phyloP scores from a whole-genome alignment of 2,329 filamentous ascomycete genomes.

The Ophiostoma novo-ulmi region DNA sequence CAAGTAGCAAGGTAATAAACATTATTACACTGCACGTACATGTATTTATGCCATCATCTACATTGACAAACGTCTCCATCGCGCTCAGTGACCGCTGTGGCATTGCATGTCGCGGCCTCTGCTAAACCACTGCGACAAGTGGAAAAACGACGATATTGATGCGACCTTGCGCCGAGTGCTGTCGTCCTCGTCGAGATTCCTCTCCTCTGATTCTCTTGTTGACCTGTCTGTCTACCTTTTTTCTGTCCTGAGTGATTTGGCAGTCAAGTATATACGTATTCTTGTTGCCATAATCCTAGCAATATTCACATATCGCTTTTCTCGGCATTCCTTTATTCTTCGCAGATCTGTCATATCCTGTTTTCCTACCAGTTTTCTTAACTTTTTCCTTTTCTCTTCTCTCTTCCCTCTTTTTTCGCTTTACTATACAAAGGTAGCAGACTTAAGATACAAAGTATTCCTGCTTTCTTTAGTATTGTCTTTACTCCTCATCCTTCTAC shows the following conservation, averaged over 20 bases:
- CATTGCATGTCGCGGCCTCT: constrained; percentile 3
- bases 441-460: too few relatives aligned
- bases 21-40: not conserved
- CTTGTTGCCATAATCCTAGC: not conserved
- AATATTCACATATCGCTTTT: not conserved
- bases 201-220: not conserved
- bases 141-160: not conserved
- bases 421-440: not conserved
- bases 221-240: not conserved
- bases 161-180: not conserved
- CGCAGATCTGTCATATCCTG: not conserved
- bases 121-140: not conserved
- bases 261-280: too few relatives aligned
- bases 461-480: too few relatives aligned
- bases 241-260: not conserved
- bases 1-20: not conserved
- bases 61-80: not conserved
- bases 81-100: not conserved
- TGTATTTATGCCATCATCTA: constrained; percentile 3
- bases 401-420: not conserved
- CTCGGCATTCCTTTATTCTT: not conserved
- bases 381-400: not conserved
- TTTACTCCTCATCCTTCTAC: too few relatives aligned
- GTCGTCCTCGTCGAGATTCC: not conserved
- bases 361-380: not conserved